Evolutionary conservation across 345 rosid species (phyloP).

Genomic region (Sonneratia alba): DNA sequence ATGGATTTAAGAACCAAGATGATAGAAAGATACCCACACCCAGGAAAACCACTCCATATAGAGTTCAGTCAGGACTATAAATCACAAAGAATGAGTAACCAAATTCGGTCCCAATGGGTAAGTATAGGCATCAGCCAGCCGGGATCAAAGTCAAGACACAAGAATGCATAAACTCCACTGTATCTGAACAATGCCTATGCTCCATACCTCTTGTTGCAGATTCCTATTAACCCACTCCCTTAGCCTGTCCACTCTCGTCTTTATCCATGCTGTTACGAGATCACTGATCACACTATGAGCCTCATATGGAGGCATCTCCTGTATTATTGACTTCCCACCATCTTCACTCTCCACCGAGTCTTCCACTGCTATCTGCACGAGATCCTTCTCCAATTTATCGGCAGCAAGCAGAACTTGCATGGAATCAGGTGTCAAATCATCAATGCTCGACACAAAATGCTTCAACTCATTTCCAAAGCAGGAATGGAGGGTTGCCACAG

Average conservation of each 20-base stretch:
- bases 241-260: slow-evolving; percentile 60
- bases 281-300: slow-evolving; percentile 67
- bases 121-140: neutral
- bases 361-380: slow-evolving; percentile 95
- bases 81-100: neutral
- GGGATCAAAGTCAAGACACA: neutral
- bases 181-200: neutral
- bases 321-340: slow-evolving; percentile 93
- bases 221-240: slow-evolving; percentile 83
- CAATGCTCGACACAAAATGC: slow-evolving; percentile 56
- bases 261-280: slow-evolving; percentile 81
- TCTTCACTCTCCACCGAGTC: slow-evolving; percentile 94
- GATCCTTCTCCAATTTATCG: slow-evolving; percentile 92
- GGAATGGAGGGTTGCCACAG: slow-evolving; percentile 92
- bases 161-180: neutral
- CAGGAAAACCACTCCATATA: neutral
- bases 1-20: neutral
- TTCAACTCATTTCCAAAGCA: slow-evolving; percentile 72
- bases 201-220: slow-evolving; percentile 75
- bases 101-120: neutral
- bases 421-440: slow-evolving; percentile 80
- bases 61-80: neutral
- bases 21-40: neutral
- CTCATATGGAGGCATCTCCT: slow-evolving; percentile 97
- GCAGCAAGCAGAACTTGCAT: slow-evolving; percentile 88